These are phyloP conservation scores for Begonia fuchsioides DNA, from an alignment of 306 rosid genomes.

Conservation along the genomic window DNA sequence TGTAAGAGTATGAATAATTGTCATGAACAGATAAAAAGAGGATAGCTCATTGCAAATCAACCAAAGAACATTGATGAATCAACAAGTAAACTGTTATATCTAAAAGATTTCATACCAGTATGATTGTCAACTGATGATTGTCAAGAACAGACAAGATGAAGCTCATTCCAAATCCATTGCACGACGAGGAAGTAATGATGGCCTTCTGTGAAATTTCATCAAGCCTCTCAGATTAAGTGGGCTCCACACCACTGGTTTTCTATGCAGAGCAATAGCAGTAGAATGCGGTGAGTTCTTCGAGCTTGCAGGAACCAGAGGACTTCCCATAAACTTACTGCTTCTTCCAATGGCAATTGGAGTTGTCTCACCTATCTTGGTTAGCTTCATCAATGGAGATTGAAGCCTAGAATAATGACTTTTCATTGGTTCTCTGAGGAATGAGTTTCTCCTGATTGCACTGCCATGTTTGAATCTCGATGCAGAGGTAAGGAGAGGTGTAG, in stretches of 20 bases:
- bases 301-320: constrained; percentile 36
- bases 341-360: constrained; percentile 56
- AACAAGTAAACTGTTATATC: no score
- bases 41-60: no score
- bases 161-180: constrained; percentile 30
- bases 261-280: constrained; percentile 33
- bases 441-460: constrained; percentile 21
- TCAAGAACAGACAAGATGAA: no score
- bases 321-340: constrained; percentile 75
- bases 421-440: constrained; percentile 33
- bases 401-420: constrained; percentile 56
- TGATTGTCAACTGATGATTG: no score
- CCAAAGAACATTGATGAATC: no score
- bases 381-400: constrained; percentile 59
- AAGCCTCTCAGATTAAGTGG: constrained; percentile 49
- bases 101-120: no score
- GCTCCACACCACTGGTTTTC: constrained; percentile 74
- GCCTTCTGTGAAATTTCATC: constrained; percentile 38
- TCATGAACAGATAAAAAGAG: no score
- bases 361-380: constrained; percentile 29
- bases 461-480: constrained; percentile 28
- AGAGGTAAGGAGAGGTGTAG: constrained; percentile 58
- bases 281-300: constrained; percentile 26
- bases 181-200: constrained; percentile 48
- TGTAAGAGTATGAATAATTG: no score